Percentiles rank a stretch among this genome's conserved stretches.
These are phyloP conservation scores for Phytophthora melonis DNA, from an alignment of 352 stramenopile species.

Conservation along the genomic window DNA sequence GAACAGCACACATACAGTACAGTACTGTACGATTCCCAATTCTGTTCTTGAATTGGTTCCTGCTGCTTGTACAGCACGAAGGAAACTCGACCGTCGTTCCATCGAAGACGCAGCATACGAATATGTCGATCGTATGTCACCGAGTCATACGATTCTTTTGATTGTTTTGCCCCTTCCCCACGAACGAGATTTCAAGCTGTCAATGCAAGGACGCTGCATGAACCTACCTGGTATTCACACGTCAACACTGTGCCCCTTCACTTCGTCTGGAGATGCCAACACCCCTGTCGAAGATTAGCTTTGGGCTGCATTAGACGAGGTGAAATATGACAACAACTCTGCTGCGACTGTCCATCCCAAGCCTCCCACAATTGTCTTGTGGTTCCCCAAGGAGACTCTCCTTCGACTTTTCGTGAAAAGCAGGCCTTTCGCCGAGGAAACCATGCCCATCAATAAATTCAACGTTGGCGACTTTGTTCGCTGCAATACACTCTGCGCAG, in stretches of 20 bases:
- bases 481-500: neutral
- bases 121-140: neutral
- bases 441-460: slow-evolving; percentile 1
- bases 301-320: neutral
- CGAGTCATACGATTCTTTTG: neutral
- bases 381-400: neutral
- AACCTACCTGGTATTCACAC: neutral
- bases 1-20: neutral
- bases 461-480: slow-evolving; percentile 12
- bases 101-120: neutral
- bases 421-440: neutral
- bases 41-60: neutral
- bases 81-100: neutral
- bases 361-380: neutral
- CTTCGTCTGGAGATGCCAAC: neutral
- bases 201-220: neutral
- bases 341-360: neutral
- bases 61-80: neutral
- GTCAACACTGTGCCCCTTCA: neutral
- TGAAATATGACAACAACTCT: neutral
- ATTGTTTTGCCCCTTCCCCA: neutral
- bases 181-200: slow-evolving; percentile 2
- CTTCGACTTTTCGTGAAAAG: slow-evolving; percentile 1
- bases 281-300: neutral
- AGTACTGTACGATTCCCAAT: neutral